Base-by-base conservation (phyloP, 2,329 filamentous ascomycete species). In the Graphilbum ipis-grandicollis region DNA sequence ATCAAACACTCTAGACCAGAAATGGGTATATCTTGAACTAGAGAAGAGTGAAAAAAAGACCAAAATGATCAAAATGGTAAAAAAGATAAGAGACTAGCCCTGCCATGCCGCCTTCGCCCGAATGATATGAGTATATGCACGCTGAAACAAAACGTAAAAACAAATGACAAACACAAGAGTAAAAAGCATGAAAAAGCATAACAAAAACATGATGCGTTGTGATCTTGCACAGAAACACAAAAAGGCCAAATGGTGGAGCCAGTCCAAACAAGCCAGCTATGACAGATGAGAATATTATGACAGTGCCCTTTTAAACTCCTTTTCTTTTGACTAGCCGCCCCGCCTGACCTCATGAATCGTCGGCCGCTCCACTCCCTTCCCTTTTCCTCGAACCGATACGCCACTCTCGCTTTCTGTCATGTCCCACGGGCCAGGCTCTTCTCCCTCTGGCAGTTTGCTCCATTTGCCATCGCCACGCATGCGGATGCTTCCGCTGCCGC, bases 301-400 rank as follows among this genome's bases (percentile, higher is more conserved):
- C 29, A 31, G n/a, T 7, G 8, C n/a, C 29, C 7, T 5, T 17
- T 5, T 6, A 23, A 25, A 31, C 3, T 8, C 22, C 19, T 35
- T n/a, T n/a, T n/a, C n/a, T n/a, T n/a, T n/a, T n/a, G 6, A 23
- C 21, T 23, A 23, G 21, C 21, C 21, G 6, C 21, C 21, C 21
- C 21, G 21, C 21, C 21, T 23, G 21, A 23, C 21, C 21, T 23
- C 21, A 10, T 23, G 44, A 4, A 32, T 43, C 34, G 23, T 39
- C 34, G n/a, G 55, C 23, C 52, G 54, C 10, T 50, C 52, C 10
- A 61, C 49, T 36, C 59, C 59, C 46, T 67, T 70, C 2, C 60
- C 65, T 46, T 71, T 71, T 15, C 31, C 32, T 7, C 41, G 36
- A 8, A 25, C 25, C 19, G 33, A 41, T 33, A 36, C 42, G 33